phyloP scores from a whole-genome alignment of 2,329 filamentous ascomycete genomes.

The Aspergillus terreus region DNA sequence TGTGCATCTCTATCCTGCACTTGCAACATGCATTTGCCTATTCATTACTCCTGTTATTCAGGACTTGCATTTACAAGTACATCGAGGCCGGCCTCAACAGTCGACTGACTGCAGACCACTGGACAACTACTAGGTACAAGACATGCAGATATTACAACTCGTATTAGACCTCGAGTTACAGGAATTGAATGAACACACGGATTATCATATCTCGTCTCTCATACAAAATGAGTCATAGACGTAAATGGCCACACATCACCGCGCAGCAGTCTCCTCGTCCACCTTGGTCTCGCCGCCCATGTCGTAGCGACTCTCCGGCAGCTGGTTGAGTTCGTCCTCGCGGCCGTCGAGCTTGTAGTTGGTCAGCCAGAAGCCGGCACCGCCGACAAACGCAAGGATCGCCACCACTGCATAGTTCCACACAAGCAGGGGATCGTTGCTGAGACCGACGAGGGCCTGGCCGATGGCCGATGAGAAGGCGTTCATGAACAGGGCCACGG shows the following conservation, averaged over 20 bases:
- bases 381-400: constrained; percentile 60
- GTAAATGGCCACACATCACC: background rate
- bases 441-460: constrained; percentile 63
- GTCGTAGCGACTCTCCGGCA: constrained; percentile 21
- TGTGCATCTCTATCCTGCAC: too few species aligned
- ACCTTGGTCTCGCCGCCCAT: background rate
- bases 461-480: constrained; percentile 67
- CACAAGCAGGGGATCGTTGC: constrained; percentile 61
- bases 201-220: too few species aligned
- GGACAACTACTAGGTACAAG: too few species aligned
- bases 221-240: too few species aligned
- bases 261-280: constrained; percentile 13
- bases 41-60: too few species aligned
- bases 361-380: constrained; percentile 63
- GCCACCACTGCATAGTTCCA: constrained; percentile 70
- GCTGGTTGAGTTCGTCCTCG: constrained; percentile 64
- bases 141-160: too few species aligned
- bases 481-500: constrained; percentile 66
- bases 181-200: too few species aligned
- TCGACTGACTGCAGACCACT: too few species aligned
- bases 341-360: constrained; percentile 62
- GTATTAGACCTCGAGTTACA: too few species aligned
- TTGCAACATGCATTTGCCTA: too few species aligned
- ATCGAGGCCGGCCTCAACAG: too few species aligned
- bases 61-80: too few species aligned